Base-by-base conservation (phyloP, 148 eudicot genomes). In the Rhododendron ovatum region DNA sequence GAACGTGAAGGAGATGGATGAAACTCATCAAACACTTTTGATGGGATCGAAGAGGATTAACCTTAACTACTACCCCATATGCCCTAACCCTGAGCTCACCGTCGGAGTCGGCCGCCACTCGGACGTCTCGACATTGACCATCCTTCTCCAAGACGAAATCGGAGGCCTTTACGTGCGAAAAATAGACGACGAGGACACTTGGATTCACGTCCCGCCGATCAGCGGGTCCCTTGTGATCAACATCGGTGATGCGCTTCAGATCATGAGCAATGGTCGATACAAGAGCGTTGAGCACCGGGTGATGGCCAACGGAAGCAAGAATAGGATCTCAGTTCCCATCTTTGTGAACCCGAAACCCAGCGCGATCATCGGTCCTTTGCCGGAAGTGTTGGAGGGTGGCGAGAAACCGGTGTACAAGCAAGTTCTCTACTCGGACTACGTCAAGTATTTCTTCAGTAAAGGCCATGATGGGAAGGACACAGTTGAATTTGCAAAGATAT, bases 191-290 rank as follows among this genome's bases (percentile, higher is more conserved):
- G 14, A 30, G 18, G 76, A 71, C 2, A 67, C 74, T 2, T 89
- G 91, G 91, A 63, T 87, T 5, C 88, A 88, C 51, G 89, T 92
- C 48, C 91, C 91, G 5, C 95, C 94, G 1, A 30, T 90, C 1
- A 59, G 30, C 0, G 95, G 93, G n/a, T 89, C 96, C 0, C 84
- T 93, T 0, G 93, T 93, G 67, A 89, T 93, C 84, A 93, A 92
- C 77, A 63, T 93, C 5, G 96, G 96, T 0, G 96, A 93, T 82
- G 92, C 90, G 13, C 85, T 93, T 57, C 93, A 92, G 55, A 91
- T 93, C 47, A 78, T 92, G 92, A 93, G 94, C 87, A 93, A 92
- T 35, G 96, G 91, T 13, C 85, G 85, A 86, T 93, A 93, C 90
- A 91, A 93, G 82, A 86, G 94, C 65, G 83, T 91, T 10, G 94